Evolutionary conservation across 352 stramenopile species (phyloP).

Genomic region (Globisporangium viniferum): DNA sequence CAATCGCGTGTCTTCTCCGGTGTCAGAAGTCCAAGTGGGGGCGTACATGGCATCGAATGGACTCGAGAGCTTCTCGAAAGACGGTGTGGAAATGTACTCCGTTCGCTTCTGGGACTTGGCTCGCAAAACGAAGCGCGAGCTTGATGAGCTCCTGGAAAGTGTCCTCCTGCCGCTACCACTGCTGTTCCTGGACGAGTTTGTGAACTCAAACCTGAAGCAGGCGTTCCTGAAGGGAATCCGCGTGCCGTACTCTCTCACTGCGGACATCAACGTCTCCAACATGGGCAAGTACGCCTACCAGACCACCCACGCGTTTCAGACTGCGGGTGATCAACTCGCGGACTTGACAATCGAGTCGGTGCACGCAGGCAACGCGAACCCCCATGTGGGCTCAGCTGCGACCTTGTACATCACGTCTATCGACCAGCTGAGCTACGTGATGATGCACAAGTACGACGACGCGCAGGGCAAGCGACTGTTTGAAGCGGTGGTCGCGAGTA

Average conservation of each 20-base stretch:
- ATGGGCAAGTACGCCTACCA: background rate
- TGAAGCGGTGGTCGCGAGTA: background rate
- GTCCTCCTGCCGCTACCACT: background rate
- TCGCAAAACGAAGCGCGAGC: slow-evolving; percentile 6
- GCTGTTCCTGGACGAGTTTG: background rate
- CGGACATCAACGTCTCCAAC: slow-evolving; percentile 10
- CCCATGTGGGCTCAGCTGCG: background rate
- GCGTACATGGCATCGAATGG: background rate
- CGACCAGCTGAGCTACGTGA: background rate
- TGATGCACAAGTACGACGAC: slow-evolving; percentile 1
- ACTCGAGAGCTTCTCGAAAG: background rate
- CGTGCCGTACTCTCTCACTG: background rate
- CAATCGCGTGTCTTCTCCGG: background rate
- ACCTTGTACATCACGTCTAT: background rate
- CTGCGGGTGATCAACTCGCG: background rate
- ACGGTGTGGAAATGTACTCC: background rate
- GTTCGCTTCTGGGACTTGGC: slow-evolving; percentile 14
- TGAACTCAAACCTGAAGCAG: background rate
- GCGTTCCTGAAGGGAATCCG: background rate
- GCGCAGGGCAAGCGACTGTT: background rate
- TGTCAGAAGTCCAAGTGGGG: background rate
- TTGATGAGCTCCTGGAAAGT: slow-evolving; percentile 1
- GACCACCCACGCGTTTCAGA: background rate
- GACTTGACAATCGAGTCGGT: background rate
- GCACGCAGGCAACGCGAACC: background rate